Evolutionary conservation across 352 stramenopile genomes (phyloP).

Genomic region (Globisporangium heterothallicum): DNA sequence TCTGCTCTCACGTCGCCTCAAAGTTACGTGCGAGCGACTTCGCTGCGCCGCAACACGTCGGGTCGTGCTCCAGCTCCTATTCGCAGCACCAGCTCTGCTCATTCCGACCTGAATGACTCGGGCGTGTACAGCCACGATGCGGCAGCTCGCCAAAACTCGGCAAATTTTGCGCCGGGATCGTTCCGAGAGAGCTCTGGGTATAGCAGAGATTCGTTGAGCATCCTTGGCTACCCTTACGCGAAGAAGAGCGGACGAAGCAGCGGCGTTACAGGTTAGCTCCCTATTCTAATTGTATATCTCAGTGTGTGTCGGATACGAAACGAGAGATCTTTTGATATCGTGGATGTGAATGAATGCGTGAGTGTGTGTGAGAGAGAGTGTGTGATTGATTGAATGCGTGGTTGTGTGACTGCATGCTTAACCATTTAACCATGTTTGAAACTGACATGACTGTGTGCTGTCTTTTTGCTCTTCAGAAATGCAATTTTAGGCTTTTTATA

Average conservation of each 20-base stretch:
- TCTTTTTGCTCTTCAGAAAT: constrained; percentile 24
- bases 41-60: constrained; percentile 48
- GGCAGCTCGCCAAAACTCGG: constrained; percentile 3
- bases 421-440: constrained; percentile 20
- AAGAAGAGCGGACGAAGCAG: constrained; percentile 64
- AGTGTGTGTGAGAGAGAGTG: neutral
- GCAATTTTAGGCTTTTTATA: constrained; percentile 28
- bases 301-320: neutral
- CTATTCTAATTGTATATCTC: constrained; percentile 11
- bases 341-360: neutral
- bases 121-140: neutral
- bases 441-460: constrained; percentile 16
- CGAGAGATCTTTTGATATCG: neutral
- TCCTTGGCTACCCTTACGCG: constrained; percentile 79
- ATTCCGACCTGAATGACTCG: constrained; percentile 9
- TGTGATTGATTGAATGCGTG: too few species aligned
- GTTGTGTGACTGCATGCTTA: neutral
- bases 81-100: constrained; percentile 19
- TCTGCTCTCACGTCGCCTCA: constrained; percentile 62
- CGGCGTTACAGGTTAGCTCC: constrained; percentile 38
- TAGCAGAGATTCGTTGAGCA: constrained; percentile 69
- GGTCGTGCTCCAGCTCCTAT: constrained; percentile 4
- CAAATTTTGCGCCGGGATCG: constrained; percentile 21
- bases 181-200: constrained; percentile 56
- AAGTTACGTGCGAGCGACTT: constrained; percentile 66